phyloP scores from a whole-genome alignment of 768 basidiomycete species.

The Lactarius sanguifluus region DNA sequence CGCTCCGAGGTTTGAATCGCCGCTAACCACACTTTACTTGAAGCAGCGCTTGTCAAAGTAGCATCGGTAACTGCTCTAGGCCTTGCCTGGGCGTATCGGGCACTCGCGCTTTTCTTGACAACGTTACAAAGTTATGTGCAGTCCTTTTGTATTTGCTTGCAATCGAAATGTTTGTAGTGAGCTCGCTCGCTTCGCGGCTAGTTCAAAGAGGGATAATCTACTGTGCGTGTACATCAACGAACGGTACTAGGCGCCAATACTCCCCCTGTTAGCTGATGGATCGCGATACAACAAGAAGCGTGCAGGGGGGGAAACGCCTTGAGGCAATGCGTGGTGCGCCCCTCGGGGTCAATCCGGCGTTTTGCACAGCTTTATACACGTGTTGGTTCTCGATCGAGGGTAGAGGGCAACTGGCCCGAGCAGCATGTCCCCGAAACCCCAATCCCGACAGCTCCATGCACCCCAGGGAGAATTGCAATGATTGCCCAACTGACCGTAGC shows the following conservation, averaged over 20 bases:
- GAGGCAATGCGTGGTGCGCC: conserved; percentile 25
- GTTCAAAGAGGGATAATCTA: conserved; percentile 23
- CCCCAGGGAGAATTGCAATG: not conserved
- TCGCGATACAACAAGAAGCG: conserved; percentile 11
- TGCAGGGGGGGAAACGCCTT: conserved; percentile 10
- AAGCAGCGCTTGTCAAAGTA: conserved; percentile 16
- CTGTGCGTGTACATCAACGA: conserved; percentile 7
- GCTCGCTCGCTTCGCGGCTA: conserved; percentile 15
- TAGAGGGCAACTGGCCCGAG: conserved; percentile 16
- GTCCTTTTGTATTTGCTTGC: conserved; percentile 23
- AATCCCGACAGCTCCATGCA: conserved; percentile 1
- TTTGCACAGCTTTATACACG: conserved; percentile 23
- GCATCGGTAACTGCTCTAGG: conserved; percentile 1
- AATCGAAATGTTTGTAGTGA: conserved; percentile 19
- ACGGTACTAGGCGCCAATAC: conserved; percentile 8
- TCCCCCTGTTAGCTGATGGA: conserved; percentile 15
- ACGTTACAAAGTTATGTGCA: conserved; percentile 15
- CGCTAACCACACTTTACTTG: conserved; percentile 2
- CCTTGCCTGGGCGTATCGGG: not conserved
- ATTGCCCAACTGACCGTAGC: conserved; percentile 5
- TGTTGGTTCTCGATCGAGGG: conserved; percentile 25
- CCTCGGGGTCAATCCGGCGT: conserved; percentile 19
- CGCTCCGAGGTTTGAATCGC: conserved; percentile 16
- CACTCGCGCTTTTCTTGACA: conserved; percentile 22
- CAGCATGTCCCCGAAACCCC: conserved; percentile 19